These are phyloP conservation scores for Aureobasidium leucospermi DNA, from an alignment of 2,329 filamentous ascomycete genomes.

Conservation along the genomic window DNA sequence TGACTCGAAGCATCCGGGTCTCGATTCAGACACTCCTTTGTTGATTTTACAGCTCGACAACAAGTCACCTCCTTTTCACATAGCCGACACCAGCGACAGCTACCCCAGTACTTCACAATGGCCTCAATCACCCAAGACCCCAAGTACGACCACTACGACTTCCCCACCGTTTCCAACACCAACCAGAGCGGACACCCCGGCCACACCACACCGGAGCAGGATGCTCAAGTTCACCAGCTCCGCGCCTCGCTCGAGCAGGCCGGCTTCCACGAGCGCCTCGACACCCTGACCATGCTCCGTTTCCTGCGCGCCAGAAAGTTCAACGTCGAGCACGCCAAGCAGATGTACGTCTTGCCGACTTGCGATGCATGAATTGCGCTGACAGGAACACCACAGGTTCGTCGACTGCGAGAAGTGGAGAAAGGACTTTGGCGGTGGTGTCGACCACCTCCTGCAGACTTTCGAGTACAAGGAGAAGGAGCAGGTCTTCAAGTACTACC, in stretches of 20 bases:
- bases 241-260: conserved; percentile 75
- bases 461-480: conserved; percentile 84
- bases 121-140: conserved; percentile 54
- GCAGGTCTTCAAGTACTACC: conserved; percentile 83
- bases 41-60: neutral
- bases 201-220: conserved; percentile 76
- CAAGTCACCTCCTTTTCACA: neutral
- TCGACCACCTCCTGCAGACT: conserved; percentile 69
- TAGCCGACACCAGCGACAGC: neutral
- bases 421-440: conserved; percentile 63
- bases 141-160: conserved; percentile 97
- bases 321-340: conserved; percentile 72
- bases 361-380: neutral
- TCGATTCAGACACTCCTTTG: neutral
- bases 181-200: conserved; percentile 74
- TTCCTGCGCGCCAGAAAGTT: conserved; percentile 95
- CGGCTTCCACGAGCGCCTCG: conserved; percentile 75
- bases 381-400: conserved; percentile 56
- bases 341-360: conserved; percentile 60
- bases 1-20: neutral
- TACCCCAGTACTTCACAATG: conserved; percentile 5
- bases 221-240: conserved; percentile 83
- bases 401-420: conserved; percentile 86
- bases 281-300: conserved; percentile 85
- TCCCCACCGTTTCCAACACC: conserved; percentile 68